Conservation (phyloP, 331 rosid species). For the Malus hybrid region DNA sequence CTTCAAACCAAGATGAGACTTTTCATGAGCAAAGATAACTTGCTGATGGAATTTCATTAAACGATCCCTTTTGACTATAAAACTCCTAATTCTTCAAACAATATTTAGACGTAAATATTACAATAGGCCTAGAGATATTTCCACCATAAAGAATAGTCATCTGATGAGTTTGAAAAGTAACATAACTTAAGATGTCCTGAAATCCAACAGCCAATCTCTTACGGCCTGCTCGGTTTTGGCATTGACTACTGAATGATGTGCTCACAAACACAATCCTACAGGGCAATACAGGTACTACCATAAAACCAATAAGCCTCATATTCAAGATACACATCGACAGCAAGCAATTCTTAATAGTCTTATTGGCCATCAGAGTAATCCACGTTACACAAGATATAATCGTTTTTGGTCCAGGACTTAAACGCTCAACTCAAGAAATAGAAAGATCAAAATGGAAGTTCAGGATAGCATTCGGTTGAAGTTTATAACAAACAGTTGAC, state of each 20-base stretch:
- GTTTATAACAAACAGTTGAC: constrained; percentile 5
- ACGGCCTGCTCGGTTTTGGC: neutral
- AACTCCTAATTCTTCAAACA: constrained; percentile 1
- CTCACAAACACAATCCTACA: neutral
- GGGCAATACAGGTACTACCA: neutral
- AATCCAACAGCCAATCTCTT: neutral
- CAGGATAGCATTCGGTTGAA: neutral
- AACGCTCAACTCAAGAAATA: neutral
- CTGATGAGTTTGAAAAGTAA: neutral
- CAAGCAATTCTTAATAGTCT: neutral
- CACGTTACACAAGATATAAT: neutral
- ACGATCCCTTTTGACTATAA: neutral
- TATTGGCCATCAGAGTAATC: neutral
- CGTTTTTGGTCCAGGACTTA: neutral
- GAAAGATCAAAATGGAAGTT: constrained; percentile 7
- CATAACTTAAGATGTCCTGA: neutral
- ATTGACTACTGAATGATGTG: neutral
- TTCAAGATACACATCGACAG: neutral
- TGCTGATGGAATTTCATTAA: neutral
- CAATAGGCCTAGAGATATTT: neutral
- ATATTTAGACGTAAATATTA: neutral
- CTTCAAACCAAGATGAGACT: constrained; percentile 4
- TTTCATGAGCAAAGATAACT: neutral
- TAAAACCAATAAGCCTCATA: neutral
- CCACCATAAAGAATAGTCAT: neutral